Evolutionary conservation across 352 stramenopile species (phyloP), one percentile per base, ranked within the genome.

Genomic region (Globisporangium nagaii): DNA sequence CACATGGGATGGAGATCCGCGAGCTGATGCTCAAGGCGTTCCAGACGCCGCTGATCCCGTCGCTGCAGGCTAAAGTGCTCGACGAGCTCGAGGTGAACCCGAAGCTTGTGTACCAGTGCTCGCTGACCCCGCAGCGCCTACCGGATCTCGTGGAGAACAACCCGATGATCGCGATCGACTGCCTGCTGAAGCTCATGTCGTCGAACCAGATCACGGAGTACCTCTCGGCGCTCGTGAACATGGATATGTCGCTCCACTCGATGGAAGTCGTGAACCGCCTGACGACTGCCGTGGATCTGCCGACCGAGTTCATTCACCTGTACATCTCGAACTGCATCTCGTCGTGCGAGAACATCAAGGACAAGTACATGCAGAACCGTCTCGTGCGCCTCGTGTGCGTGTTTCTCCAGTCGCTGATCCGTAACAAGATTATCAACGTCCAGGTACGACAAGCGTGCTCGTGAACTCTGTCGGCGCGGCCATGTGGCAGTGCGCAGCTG

Each of bases 261-360:
- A 99, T 99, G 96, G 96, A 99, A 68, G 91, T 98, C 22, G 91
- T 98, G 73, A 98, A 98, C 70, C 86, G 90, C 31, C 59, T 97
- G 42, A 97, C 90, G 22, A 97, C 90, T 31, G 80, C 80, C n/a
- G 88, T 96, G 40, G 79, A 96, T 62, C 67, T 98, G 45, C 96
- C 97, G 59, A 96, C 94, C 8, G 96, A 99, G 73, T 99, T 99
- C 66, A 97, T 99, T 50, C 96, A 98, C 67, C 66, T 99, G 63
- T 99, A 98, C 73, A 98, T 99, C 70, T 98, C 90, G 22, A 98
- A 98, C 73, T 99, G 96, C 72, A 99, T 99, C 76, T 98, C 91
- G 36, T 98, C 80, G 58, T 99, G 96, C 69, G 96, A 98, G 70
- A 98, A 98, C 63, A 98, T 98, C 67, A 97, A 97, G 74, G 96